These are phyloP conservation scores for Parathielavia hyrcaniae DNA, from an alignment of 495 filamentous ascomycete genomes.

Conservation along the genomic window DNA sequence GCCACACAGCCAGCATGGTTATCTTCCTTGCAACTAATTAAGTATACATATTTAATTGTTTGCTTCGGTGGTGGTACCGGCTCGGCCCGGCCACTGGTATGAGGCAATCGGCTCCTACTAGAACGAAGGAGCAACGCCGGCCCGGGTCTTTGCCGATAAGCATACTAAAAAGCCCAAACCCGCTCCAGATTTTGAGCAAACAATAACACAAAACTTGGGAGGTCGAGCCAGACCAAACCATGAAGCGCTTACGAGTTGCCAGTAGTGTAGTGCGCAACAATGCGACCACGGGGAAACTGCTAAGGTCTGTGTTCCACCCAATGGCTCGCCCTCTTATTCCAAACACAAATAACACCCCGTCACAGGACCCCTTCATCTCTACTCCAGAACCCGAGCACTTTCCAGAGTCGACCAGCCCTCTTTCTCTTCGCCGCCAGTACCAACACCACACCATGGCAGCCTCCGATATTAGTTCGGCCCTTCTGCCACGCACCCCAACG, in stretches of 20 bases:
- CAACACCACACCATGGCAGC: not conserved
- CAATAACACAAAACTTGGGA: not conserved
- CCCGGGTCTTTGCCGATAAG: not conserved
- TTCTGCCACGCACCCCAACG: constrained; percentile 14
- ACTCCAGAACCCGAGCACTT: not conserved
- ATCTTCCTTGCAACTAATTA: not conserved
- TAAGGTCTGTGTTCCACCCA: constrained; percentile 12
- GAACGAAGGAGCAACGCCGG: too few relatives aligned
- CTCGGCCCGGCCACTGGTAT: not conserved
- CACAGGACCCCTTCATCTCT: not conserved
- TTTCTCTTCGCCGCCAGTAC: not conserved
- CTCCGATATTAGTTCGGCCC: not conserved
- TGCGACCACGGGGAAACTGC: not conserved
- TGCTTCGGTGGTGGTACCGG: not conserved
- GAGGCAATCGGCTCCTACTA: not conserved
- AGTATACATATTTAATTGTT: not conserved
- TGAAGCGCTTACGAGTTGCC: constrained; percentile 23
- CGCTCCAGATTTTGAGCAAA: not conserved
- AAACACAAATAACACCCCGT: not conserved
- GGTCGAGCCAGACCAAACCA: constrained; percentile 2
- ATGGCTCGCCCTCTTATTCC: constrained; percentile 3
- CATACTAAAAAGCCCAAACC: not conserved
- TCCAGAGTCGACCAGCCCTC: too few relatives aligned
- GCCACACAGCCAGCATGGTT: constrained; percentile 32
- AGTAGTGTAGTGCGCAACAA: constrained; percentile 23